Conservation (phyloP, 805 yeast species). For the Candida rishiriensis region DNA sequence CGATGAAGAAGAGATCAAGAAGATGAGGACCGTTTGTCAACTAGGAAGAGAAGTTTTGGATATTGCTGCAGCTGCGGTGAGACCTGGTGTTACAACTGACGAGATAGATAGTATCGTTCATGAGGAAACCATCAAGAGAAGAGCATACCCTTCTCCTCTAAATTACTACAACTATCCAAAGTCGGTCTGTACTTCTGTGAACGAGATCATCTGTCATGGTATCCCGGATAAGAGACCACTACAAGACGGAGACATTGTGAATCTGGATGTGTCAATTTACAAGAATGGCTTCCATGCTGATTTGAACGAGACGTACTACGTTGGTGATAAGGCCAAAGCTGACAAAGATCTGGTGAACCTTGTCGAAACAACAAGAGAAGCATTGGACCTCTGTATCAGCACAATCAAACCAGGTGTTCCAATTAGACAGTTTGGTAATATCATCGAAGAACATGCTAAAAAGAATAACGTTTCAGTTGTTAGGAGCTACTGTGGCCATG, state of each 20-base stretch:
- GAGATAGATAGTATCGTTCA: conserved; percentile 85
- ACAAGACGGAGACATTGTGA: conserved; percentile 91
- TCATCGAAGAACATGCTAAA: conserved; percentile 82
- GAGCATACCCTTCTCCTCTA: conserved; percentile 91
- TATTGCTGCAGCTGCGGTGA: conserved; percentile 74
- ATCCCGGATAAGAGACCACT: conserved; percentile 87
- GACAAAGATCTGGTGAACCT: conserved; percentile 80
- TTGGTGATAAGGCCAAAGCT: conserved; percentile 81
- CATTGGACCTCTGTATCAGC: conserved; percentile 77
- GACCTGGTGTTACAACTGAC: conserved; percentile 91
- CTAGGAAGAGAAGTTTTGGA: conserved; percentile 88
- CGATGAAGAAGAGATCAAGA: conserved; percentile 63
- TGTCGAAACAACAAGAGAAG: conserved; percentile 89
- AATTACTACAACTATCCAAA: conserved; percentile 94
- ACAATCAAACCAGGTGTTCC: conserved; percentile 88
- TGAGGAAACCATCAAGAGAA: conserved; percentile 80
- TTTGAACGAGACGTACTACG: conserved; percentile 93
- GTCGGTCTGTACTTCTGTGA: conserved; percentile 87
- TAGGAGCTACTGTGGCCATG: conserved; percentile 90
- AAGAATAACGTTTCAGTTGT: conserved; percentile 81
- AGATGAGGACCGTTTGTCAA: conserved; percentile 69
- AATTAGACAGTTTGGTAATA: conserved; percentile 80
- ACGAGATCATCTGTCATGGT: conserved; percentile 96
- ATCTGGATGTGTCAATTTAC: conserved; percentile 82
- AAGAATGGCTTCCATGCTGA: conserved; percentile 91